phyloP scores from a whole-genome alignment of 345 rosid species.

The Lepidium aucheri region DNA sequence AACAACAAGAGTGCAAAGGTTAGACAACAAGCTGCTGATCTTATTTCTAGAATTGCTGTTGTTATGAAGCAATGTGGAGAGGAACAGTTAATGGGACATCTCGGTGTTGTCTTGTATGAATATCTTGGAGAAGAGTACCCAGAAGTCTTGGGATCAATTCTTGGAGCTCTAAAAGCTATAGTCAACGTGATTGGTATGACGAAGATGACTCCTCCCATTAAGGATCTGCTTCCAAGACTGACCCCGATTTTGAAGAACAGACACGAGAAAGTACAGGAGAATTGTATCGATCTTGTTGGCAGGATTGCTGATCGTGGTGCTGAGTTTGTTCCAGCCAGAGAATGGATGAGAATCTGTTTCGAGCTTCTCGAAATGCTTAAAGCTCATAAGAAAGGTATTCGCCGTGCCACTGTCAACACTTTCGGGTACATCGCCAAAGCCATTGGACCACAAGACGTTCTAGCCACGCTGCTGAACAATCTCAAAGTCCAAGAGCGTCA shows the following conservation, averaged over 20 bases:
- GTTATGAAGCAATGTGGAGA: slow-evolving; percentile 99
- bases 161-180: slow-evolving; percentile 97
- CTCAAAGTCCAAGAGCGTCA: slow-evolving; percentile 99
- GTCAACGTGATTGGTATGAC: slow-evolving; percentile 99
- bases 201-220: slow-evolving; percentile 98
- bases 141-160: slow-evolving; percentile 94
- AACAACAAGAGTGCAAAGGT: slow-evolving; percentile 99
- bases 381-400: slow-evolving; percentile 98
- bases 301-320: slow-evolving; percentile 99
- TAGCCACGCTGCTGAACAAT: slow-evolving; percentile 91
- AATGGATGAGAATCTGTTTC: slow-evolving; percentile 98
- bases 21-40: slow-evolving; percentile 98
- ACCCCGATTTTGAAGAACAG: slow-evolving; percentile 98
- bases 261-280: slow-evolving; percentile 99
- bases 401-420: slow-evolving; percentile 95
- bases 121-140: slow-evolving; percentile 99
- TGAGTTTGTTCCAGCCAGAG: slow-evolving; percentile 99
- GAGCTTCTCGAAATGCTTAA: slow-evolving; percentile 99
- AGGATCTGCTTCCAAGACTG: slow-evolving; percentile 96
- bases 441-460: slow-evolving; percentile 98
- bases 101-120: slow-evolving; percentile 93
- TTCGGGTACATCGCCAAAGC: slow-evolving; percentile 99
- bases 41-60: slow-evolving; percentile 92
- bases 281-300: slow-evolving; percentile 97
- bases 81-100: slow-evolving; percentile 99